These are phyloP conservation scores for Apiotrichum domesticum DNA, from an alignment of 1,284 basidiomycete genomes.

Conservation along the genomic window DNA sequence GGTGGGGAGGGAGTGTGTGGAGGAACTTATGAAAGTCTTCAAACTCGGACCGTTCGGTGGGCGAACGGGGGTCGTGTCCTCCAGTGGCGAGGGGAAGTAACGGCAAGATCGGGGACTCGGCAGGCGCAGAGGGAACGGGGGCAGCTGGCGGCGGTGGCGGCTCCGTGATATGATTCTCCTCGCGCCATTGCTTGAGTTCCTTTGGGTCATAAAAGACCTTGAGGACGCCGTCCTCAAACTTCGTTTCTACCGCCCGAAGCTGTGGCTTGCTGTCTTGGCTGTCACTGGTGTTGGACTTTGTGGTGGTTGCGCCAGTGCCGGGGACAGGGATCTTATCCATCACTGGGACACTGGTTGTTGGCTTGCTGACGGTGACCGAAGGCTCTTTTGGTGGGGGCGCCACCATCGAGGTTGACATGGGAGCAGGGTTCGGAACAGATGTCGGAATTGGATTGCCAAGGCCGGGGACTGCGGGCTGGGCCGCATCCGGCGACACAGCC, in stretches of 20 bases:
- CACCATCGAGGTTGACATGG: no score
- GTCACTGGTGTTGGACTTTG: background rate
- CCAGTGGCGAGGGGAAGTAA: slow-evolving; percentile 14
- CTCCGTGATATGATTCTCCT: slow-evolving; percentile 2
- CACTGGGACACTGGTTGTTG: no score
- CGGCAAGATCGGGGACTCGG: background rate
- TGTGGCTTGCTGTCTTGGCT: background rate
- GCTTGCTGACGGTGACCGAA: no score
- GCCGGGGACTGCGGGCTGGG: background rate
- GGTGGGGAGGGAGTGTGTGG: no score
- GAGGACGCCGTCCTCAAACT: slow-evolving; percentile 22
- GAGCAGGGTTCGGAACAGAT: no score
- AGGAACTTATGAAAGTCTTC: no score
- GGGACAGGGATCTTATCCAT: no score
- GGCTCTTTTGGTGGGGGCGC: no score
- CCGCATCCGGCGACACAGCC: background rate
- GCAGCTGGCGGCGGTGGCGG: background rate
- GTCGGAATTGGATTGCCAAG: background rate
- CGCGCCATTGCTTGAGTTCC: slow-evolving; percentile 22
- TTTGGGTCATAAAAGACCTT: slow-evolving; percentile 25
- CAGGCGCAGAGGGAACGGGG: background rate
- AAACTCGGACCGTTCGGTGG: no score
- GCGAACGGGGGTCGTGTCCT: slow-evolving; percentile 6
- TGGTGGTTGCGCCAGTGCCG: no score
- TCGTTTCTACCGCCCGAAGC: slow-evolving; percentile 12